A percentile compares a stretch with the other conserved stretches of the same genome.
Conservation (phyloP, 2,329 filamentous ascomycete genomes). For the Chaetomiaceae sp. region DNA sequence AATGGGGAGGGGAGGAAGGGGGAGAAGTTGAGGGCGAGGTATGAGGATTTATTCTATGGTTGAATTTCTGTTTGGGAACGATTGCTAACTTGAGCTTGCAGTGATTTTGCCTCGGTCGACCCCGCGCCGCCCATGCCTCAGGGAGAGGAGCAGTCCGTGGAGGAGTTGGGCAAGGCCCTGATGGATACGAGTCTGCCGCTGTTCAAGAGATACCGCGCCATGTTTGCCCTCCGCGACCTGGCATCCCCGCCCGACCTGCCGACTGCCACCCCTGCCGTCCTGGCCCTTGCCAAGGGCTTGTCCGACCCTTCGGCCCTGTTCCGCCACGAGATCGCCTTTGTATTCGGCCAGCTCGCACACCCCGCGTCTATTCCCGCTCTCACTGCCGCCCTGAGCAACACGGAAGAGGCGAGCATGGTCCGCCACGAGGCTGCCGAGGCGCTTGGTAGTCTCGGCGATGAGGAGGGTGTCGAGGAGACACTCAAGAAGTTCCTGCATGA, state of each 20-base stretch:
- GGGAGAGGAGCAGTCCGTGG: conserved; percentile 63
- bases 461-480: conserved; percentile 85
- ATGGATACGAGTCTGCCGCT: conserved; percentile 75
- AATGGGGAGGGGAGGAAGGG: conserved; percentile 65
- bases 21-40: conserved; percentile 82
- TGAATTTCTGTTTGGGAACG: conserved; percentile 10
- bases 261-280: conserved; percentile 81
- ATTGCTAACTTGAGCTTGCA: conserved; percentile 40
- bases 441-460: conserved; percentile 86
- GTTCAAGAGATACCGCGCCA: conserved; percentile 92
- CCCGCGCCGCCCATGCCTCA: conserved; percentile 85
- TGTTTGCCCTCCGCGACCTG: conserved; percentile 95
- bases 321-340: conserved; percentile 96
- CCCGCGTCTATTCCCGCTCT: conserved; percentile 94
- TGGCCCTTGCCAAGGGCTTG: conserved; percentile 80
- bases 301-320: conserved; percentile 85
- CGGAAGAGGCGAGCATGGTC: conserved; percentile 89
- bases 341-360: conserved; percentile 93
- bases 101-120: conserved; percentile 93
- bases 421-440: conserved; percentile 96
- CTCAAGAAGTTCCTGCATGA: conserved; percentile 82
- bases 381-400: conserved; percentile 70
- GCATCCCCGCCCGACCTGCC: conserved; percentile 88
- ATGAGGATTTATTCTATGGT: conserved; percentile 26
- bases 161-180: conserved; percentile 69